Evolutionary conservation across 495 filamentous ascomycete species (phyloP).

Genomic region (Neurospora sp.): DNA sequence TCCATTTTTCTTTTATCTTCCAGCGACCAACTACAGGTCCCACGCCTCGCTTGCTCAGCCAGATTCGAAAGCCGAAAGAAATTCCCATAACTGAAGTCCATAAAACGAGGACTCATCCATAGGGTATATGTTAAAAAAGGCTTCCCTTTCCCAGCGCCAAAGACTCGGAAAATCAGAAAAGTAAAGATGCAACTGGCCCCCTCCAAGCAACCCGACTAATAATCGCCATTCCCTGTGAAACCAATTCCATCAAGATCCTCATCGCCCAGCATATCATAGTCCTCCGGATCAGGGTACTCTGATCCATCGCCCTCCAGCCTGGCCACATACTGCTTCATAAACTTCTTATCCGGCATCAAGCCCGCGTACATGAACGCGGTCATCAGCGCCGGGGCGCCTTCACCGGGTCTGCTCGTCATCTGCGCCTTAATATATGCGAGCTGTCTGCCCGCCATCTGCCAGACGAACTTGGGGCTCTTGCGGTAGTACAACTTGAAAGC

Average conservation of each 20-base stretch:
- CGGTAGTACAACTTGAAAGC: slow-evolving; percentile 39
- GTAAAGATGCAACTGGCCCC: neutral
- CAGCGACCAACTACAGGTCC: neutral
- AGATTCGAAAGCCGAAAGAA: neutral
- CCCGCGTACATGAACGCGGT: slow-evolving; percentile 38
- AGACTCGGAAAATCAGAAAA: neutral
- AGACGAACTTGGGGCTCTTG: slow-evolving; percentile 35
- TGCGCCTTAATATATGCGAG: slow-evolving; percentile 54
- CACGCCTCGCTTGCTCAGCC: neutral
- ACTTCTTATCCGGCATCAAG: slow-evolving; percentile 27
- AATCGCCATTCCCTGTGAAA: neutral
- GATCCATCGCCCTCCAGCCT: slow-evolving; percentile 14
- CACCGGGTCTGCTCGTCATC: slow-evolving; percentile 3
- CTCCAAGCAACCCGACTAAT: neutral
- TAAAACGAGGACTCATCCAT: neutral
- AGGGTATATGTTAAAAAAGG: neutral
- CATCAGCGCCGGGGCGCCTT: slow-evolving; percentile 13
- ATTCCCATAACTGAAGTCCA: neutral
- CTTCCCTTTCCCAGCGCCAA: neutral
- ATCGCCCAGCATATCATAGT: slow-evolving; percentile 2
- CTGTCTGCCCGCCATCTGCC: slow-evolving; percentile 54
- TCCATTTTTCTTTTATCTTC: neutral
- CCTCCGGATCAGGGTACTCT: slow-evolving; percentile 9
- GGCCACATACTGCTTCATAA: slow-evolving; percentile 22
- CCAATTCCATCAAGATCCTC: neutral